Base-by-base conservation (phyloP, 2,329 filamentous ascomycete species). In the Endocalyx cinctus region DNA sequence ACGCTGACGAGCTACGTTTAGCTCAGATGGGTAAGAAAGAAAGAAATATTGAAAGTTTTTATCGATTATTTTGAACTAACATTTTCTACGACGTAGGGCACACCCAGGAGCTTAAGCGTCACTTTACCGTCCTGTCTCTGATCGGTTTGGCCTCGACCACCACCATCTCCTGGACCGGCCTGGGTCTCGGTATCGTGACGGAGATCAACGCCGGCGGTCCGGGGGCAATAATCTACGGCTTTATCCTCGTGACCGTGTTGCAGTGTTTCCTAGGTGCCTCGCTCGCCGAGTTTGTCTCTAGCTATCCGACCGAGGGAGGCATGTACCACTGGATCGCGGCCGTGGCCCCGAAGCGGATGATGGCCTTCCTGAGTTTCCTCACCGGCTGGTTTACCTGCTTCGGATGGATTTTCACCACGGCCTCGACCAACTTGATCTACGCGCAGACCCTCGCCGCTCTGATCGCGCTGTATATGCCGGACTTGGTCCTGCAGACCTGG, bases 281-380 rank as follows among this genome's bases (percentile, higher is more conserved):
- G 4, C 66, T 87, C 17, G 81, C 82, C 29, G 83, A 87, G 54
- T 87, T 84, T 50, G 63, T 84, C 8, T 81, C 77, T 0, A 77
- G 79, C 0, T 84, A 79, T 37, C 68, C 68, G 1, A 71, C 66
- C 2, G 73, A 74, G 4, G 74, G 72, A 43, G 79, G 74, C 11
- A 73, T 82, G 56, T 86, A 87, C 44, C 79, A 86, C 52, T 86
- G 82, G 82, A 82, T 80, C 3, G 79, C 82, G 34, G 62, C 77
- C 31, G 62, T 86, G 41, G 69, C 73, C 19, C 80, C 77, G 66
- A 67, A 70, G 38, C 61, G 59, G 35, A 82, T 70, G 67, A 72
- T 75, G 13, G 74, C 77, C 1, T 63, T 77, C 18, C 69, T 85
- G 10, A 81, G 78, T 29, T 87, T 81, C 65, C 72, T 79, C 29